Evolutionary conservation across 1,284 basidiomycete genomes (phyloP), one percentile per base, ranked within the genome.

Genomic region (Serendipita sp.): DNA sequence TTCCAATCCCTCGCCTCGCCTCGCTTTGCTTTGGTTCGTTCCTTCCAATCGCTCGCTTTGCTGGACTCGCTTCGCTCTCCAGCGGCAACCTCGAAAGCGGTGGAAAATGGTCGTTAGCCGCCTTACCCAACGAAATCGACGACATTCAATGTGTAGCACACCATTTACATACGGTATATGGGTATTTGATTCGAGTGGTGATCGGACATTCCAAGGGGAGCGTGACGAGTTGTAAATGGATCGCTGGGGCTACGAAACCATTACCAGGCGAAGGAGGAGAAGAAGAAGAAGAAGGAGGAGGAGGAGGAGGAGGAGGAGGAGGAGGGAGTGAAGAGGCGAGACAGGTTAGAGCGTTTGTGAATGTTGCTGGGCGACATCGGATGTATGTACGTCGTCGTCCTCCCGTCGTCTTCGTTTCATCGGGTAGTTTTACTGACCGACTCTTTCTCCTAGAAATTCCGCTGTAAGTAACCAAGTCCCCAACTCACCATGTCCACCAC

Each of bases 61-160:
- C n/a, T n/a, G n/a, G n/a, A n/a, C n/a, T 22, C 22, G 22, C 22
- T 22, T 22, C 22, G 22, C 35, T 38, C 45, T 8, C 6, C 29
- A 88, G 88, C 63, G 88, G 87, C 13, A 86, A 82, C 72, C 82
- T 87, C 70, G 87, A 91, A 72, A 84, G 83, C 2, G 77, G 78
- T 12, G 88, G 87, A n/a, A 71, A 72, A 35, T 87, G 82, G 82
- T 43, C 61, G 3, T 61, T 68, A 45, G 67, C 65, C 4, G 62
- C 61, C n/a, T 72, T 90, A 53, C 69, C 71, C 1, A 76, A 82
- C 50, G 87, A 88, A 67, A 66, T 85, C 1, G 75, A 78, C 66
- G 88, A 91, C 71, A 72, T 91, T 34, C 71, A 78, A 62, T 77
- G 76, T 1, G 85, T 88, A 6, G 82, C 83, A n/a, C 75, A 77